Evolutionary conservation across 345 rosid species (phyloP), one percentile per base, ranked within the genome.

Genomic region (Euphorbia lathyris): DNA sequence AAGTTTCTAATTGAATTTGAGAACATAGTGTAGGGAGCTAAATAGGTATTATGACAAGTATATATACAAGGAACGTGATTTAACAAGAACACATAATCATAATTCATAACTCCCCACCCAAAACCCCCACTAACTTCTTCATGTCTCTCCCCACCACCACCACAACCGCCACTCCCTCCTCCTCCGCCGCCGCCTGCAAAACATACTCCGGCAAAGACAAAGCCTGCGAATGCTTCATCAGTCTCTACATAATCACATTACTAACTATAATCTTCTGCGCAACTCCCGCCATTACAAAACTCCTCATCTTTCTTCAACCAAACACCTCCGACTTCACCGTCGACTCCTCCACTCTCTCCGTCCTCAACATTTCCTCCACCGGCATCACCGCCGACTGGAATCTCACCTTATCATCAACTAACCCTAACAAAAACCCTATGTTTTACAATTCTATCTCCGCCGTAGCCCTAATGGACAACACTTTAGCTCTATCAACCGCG

Each of bases 121-220:
- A n/a, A 4, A 51, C 1, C 19, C 25, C 56, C 56, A 51, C 56
- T 51, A 51, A 51, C n/a, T 3, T 51, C 25, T 25, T 51, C 56
- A 51, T 51, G 56, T n/a, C 56, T 51, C 56, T 51, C 56, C 56
- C 56, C 56, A n/a, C n/a, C n/a, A n/a, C n/a, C n/a, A 51, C 56
- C 56, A 51, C 56, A n/a, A 51, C 56, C 22, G 20, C 22, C 22
- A 5, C 56, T 20, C 5, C 55, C 55, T 17, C 20, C 55, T 50
- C 55, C 22, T 50, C 55, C 22, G 6, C 55, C 22, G 9, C 56
- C 11, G 56, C 56, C 25, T 3, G 25, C 56, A 51, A 51, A 51
- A n/a, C 23, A 1, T 51, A 51, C 56, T 51, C 56, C 22, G 23
- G 25, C 3, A 51, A 11, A 51, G 56, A 51, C 56, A 20, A 20